phyloP scores from a whole-genome alignment of 1,284 basidiomycete species.

The Cutaneotrichosporon sp. region DNA sequence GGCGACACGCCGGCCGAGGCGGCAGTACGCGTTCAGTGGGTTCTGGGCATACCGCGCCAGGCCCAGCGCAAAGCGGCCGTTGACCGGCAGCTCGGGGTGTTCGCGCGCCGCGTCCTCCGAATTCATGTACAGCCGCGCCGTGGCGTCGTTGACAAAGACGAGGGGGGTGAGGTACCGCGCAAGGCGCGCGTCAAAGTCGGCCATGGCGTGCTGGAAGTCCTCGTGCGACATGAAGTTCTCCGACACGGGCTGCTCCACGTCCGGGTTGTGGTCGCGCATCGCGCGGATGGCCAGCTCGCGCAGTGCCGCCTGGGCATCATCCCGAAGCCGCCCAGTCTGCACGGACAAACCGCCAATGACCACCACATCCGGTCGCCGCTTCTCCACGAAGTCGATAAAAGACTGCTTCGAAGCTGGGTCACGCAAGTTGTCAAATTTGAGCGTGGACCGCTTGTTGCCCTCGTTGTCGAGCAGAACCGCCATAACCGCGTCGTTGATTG shows the following conservation, averaged over 20 bases:
- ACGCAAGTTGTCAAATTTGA: conserved; percentile 79
- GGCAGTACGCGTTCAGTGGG: conserved; percentile 88
- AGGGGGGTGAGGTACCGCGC: conserved; percentile 57
- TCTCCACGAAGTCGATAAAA: conserved; percentile 74
- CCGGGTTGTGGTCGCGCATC: conserved; percentile 9
- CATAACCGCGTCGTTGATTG: conserved; percentile 83
- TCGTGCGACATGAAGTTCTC: conserved; percentile 36
- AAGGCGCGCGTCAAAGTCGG: conserved; percentile 30
- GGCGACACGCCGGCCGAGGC: conserved; percentile 72
- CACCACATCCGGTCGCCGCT: conserved; percentile 79
- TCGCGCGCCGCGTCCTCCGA: conserved; percentile 80
- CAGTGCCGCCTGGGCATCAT: conserved; percentile 55
- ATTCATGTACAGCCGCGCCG: conserved; percentile 90
- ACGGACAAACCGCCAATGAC: conserved; percentile 84
- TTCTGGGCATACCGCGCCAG: conserved; percentile 90
- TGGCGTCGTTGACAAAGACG: conserved; percentile 82
- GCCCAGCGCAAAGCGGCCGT: conserved; percentile 91
- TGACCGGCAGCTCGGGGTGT: conserved; percentile 70
- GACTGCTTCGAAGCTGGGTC: conserved; percentile 57
- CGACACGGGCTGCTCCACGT: conserved; percentile 30
- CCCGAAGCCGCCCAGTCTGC: conserved; percentile 55
- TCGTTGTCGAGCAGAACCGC: conserved; percentile 80
- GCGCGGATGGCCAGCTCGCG: conserved; percentile 36
- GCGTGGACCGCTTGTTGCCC: conserved; percentile 81
- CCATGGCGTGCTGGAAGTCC: conserved; percentile 30